Conservation (phyloP, 2,329 filamentous ascomycete species). For the Ophiostoma australiae region DNA sequence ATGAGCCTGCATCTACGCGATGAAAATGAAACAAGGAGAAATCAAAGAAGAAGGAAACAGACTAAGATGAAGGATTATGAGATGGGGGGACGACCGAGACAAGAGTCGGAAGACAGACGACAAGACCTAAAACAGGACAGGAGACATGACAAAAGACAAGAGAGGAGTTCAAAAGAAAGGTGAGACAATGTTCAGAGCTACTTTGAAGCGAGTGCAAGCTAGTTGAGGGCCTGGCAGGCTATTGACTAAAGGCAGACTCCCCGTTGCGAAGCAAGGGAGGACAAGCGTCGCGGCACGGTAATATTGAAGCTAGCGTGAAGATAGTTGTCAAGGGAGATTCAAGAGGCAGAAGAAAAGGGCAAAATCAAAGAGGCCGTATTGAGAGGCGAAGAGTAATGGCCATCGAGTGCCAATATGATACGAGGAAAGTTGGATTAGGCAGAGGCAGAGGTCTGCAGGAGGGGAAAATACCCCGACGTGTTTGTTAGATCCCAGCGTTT, state of each 20-base stretch:
- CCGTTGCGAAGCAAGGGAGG: slow-evolving; percentile 2
- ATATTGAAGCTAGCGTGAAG: neutral
- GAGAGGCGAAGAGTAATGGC: neutral
- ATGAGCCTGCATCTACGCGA: neutral
- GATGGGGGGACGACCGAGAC: neutral
- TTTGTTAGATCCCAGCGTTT: neutral
- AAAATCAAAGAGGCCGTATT: neutral
- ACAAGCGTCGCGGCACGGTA: neutral
- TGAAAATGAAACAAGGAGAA: neutral
- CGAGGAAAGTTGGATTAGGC: neutral
- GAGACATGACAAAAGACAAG: neutral
- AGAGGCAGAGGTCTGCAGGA: neutral
- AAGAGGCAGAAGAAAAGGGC: neutral
- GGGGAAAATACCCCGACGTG: neutral
- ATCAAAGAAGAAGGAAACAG: neutral
- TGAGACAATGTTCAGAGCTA: neutral
- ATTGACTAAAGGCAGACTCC: neutral
- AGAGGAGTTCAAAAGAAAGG: neutral
- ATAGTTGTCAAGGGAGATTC: neutral
- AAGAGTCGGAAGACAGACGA: neutral
- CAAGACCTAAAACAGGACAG: neutral
- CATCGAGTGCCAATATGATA: too few relatives aligned
- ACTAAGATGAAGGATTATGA: neutral
- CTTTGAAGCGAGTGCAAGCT: too few relatives aligned
- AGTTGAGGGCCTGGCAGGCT: too few relatives aligned